Conservation (phyloP, 352 stramenopile genomes). For the Ophiocytium majus region DNA sequence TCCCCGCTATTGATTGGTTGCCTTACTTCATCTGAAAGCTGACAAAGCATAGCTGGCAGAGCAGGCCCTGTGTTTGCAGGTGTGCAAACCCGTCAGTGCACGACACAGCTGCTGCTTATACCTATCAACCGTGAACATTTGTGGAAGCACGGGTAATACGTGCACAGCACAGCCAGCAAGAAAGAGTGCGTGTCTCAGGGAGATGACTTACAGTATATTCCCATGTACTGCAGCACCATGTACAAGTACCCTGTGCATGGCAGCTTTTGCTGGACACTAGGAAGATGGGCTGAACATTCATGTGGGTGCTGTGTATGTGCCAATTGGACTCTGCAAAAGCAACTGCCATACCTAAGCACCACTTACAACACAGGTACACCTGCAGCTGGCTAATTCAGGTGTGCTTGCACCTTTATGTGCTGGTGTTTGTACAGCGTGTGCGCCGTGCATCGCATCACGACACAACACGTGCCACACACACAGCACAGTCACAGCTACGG, state of each 20-base stretch:
- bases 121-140: neutral
- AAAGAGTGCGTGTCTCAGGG: neutral
- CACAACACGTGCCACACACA: neutral
- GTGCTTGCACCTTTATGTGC: neutral
- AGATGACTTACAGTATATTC: neutral
- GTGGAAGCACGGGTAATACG: too few relatives aligned
- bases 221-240: too few relatives aligned
- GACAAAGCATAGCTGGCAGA: neutral
- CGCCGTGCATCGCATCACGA: neutral
- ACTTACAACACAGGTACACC: too few relatives aligned
- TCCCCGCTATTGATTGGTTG: too few relatives aligned
- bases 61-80: neutral
- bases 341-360: too few relatives aligned
- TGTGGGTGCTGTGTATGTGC: neutral
- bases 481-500: neutral
- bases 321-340: neutral
- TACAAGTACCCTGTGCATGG: neutral
- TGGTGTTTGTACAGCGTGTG: neutral
- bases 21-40: neutral
- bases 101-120: neutral
- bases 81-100: neutral
- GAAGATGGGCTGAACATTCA: neutral
- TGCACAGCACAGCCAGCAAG: neutral
- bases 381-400: neutral
- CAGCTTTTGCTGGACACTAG: neutral